phyloP scores from a whole-genome alignment of 345 rosid species.

The Erucastrum elatum region DNA sequence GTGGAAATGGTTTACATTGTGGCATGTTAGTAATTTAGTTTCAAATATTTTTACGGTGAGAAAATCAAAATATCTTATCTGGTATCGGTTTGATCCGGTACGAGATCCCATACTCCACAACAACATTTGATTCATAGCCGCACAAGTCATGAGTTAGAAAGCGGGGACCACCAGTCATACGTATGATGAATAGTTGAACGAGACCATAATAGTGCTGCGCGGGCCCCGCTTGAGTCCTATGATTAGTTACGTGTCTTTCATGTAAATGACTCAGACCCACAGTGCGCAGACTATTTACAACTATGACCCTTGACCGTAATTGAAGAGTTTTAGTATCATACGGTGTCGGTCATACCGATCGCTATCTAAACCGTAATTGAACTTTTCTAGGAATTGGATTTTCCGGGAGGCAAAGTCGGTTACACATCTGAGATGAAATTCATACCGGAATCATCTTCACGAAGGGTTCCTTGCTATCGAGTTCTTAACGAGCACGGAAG shows the following conservation, averaged over 20 bases:
- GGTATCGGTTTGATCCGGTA: slow-evolving; percentile 18
- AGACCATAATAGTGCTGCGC: not conserved
- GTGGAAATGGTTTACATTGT: not conserved
- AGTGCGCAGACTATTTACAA: not conserved
- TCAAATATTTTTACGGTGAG: not conserved
- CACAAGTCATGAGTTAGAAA: not conserved
- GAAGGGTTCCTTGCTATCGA: slow-evolving; percentile 61
- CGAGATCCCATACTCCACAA: not conserved
- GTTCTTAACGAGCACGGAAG: slow-evolving; percentile 57
- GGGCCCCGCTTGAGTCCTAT: slow-evolving; percentile 5
- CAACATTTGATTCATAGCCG: not conserved
- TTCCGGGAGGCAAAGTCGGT: slow-evolving; percentile 73
- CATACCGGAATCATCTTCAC: slow-evolving; percentile 45
- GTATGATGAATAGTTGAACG: not conserved
- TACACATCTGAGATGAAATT: slow-evolving; percentile 54
- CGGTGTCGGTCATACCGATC: not conserved
- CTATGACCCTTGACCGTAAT: not conserved
- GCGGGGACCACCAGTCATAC: not conserved
- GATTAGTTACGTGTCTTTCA: not conserved
- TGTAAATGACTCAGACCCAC: not conserved
- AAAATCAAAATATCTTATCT: not conserved
- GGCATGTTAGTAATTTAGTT: not conserved
- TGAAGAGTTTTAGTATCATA: not conserved
- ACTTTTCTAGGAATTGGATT: slow-evolving; percentile 53
- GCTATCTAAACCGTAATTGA: not conserved